Evolutionary conservation across 2,329 filamentous ascomycete species (phyloP).

Genomic region (Exserohilum rostratum): DNA sequence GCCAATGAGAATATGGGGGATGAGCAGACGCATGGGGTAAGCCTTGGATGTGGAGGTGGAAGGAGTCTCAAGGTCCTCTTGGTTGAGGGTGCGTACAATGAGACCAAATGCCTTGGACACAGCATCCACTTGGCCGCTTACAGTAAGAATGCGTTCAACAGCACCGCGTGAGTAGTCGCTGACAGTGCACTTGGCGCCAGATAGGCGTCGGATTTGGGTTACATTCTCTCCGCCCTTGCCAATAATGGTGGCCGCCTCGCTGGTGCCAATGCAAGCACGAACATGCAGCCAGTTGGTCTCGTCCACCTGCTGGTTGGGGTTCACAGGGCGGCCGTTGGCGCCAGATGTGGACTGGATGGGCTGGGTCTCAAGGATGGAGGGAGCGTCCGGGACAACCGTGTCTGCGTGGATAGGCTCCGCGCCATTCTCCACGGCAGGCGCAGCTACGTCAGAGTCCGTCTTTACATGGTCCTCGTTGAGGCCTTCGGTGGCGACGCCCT

Average conservation of each 20-base stretch:
- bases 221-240: constrained; percentile 99
- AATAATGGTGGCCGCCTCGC: constrained; percentile 96
- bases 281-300: constrained; percentile 98
- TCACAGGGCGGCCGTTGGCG: constrained; percentile 57
- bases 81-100: constrained; percentile 97
- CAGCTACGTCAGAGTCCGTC: constrained; percentile 28
- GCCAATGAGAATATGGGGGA: constrained; percentile 96
- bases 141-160: constrained; percentile 95
- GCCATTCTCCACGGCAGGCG: constrained; percentile 51
- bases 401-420: constrained; percentile 70
- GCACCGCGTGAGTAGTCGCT: constrained; percentile 98
- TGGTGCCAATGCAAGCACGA: constrained; percentile 94
- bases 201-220: constrained; percentile 92
- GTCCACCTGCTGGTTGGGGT: constrained; percentile 68
- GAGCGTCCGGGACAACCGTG: constrained; percentile 70
- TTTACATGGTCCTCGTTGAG: constrained; percentile 37
- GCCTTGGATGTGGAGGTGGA: constrained; percentile 96
- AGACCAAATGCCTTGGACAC: constrained; percentile 98
- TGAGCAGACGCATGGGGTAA: constrained; percentile 91
- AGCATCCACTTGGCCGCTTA: constrained; percentile 94
- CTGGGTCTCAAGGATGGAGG: constrained; percentile 58
- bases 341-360: constrained; percentile 64
- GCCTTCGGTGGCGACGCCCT: constrained; percentile 42
- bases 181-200: constrained; percentile 97
- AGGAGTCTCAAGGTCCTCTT: constrained; percentile 85